A percentile compares a stretch with the other conserved stretches of the same genome.
These are phyloP conservation scores for Solanum medicagineum DNA, from an alignment of 257 asterid genomes.

Conservation along the genomic window DNA sequence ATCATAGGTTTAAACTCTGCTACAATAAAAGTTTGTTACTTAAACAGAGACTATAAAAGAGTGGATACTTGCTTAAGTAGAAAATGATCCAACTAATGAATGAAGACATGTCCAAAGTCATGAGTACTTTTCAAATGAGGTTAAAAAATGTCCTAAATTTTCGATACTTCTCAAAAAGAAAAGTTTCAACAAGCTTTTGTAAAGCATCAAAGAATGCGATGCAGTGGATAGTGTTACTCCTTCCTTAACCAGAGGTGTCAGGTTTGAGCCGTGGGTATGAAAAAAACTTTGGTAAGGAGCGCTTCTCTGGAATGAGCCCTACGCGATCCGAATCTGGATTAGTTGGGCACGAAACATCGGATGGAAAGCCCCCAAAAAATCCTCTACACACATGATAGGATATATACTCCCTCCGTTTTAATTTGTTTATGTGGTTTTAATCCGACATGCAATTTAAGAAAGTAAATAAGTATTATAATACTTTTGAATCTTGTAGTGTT, in stretches of 20 bases:
- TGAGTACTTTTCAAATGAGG: not conserved
- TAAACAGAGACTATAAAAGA: not conserved
- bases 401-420: not conserved
- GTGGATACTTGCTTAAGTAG: too few relatives aligned
- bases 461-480: not conserved
- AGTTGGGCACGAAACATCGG: too few relatives aligned
- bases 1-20: not conserved
- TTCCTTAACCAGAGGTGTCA: too few relatives aligned
- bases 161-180: not conserved
- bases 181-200: not conserved
- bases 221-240: too few relatives aligned
- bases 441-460: not conserved
- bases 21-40: not conserved
- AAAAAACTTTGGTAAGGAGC: too few relatives aligned
- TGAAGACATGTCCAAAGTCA: not conserved
- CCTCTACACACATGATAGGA: not conserved
- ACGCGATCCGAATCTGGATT: too few relatives aligned
- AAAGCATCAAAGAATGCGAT: too few relatives aligned
- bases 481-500: too few relatives aligned
- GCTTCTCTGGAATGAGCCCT: too few relatives aligned
- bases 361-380: too few relatives aligned
- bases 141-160: not conserved
- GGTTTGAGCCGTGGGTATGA: too few relatives aligned
- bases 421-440: not conserved
- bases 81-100: not conserved